A percentile compares a stretch with the other conserved stretches of the same genome.
These are phyloP conservation scores for Beauveria australis DNA, from an alignment of 2,329 filamentous ascomycete species.

Conservation along the genomic window DNA sequence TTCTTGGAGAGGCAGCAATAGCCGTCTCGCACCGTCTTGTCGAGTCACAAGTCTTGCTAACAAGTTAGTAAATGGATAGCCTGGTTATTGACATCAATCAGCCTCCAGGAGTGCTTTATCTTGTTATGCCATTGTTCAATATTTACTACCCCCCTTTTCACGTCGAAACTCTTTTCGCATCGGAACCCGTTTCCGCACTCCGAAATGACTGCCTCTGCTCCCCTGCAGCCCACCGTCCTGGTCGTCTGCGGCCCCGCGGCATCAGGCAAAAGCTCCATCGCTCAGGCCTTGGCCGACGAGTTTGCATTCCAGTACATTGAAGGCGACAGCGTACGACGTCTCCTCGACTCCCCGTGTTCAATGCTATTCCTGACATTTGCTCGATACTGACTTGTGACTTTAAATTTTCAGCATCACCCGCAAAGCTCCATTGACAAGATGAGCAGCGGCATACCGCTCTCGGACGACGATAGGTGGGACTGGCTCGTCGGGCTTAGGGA, in stretches of 20 bases:
- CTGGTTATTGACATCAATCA: neutral
- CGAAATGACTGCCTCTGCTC: neutral
- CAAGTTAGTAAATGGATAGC: too few species aligned
- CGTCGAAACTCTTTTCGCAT: neutral
- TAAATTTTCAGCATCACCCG: slow-evolving; percentile 35
- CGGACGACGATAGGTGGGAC: slow-evolving; percentile 62
- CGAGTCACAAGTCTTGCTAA: too few species aligned
- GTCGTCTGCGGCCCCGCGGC: slow-evolving; percentile 11
- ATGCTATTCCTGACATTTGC: neutral
- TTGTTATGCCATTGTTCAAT: neutral
- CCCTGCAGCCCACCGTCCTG: neutral
- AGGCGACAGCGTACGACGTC: slow-evolving; percentile 43
- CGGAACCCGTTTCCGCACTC: neutral
- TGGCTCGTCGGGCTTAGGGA: slow-evolving; percentile 53
- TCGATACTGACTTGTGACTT: neutral
- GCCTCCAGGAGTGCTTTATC: neutral
- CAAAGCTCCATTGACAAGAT: slow-evolving; percentile 57
- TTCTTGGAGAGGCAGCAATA: neutral
- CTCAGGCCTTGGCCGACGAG: slow-evolving; percentile 1
- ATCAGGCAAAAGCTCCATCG: slow-evolving; percentile 9
- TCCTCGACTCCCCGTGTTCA: neutral
- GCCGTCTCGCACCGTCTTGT: too few species aligned
- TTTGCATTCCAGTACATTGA: slow-evolving; percentile 33
- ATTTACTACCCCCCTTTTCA: neutral
- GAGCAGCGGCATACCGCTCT: slow-evolving; percentile 52